Percentiles rank a stretch among this genome's conserved stretches.
Evolutionary conservation across 176 grass and related monocot species (phyloP).

Genomic region (Canna indica): DNA sequence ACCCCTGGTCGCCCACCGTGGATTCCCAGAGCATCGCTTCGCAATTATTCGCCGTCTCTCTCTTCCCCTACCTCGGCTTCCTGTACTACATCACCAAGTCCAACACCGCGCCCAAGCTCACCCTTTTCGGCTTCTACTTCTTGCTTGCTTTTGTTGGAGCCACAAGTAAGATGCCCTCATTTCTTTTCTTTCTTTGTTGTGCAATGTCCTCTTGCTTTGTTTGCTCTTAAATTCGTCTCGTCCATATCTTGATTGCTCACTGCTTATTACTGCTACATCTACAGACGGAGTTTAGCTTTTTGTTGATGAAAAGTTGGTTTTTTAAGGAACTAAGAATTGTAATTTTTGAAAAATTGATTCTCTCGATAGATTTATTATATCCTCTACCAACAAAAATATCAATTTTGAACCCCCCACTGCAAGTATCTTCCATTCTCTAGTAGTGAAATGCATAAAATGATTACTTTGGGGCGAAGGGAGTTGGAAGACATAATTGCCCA

Average conservation of each 20-base stretch:
- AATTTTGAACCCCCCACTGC: not conserved
- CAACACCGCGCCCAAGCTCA: slow-evolving; percentile 67
- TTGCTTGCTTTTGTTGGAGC: slow-evolving; percentile 84
- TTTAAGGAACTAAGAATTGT: not conserved
- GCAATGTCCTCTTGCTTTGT: not conserved
- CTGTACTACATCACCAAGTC: slow-evolving; percentile 84
- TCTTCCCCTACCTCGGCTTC: slow-evolving; percentile 86
- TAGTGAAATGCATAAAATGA: not conserved
- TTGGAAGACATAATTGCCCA: too few relatives aligned
- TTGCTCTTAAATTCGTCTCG: not conserved
- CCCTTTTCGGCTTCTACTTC: slow-evolving; percentile 94
- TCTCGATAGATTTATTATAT: not conserved
- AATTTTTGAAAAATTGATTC: not conserved
- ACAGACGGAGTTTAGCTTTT: too few relatives aligned
- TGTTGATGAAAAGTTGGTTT: not conserved
- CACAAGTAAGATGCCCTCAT: slow-evolving; percentile 46
- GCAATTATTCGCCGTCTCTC: slow-evolving; percentile 86
- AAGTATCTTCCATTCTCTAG: not conserved
- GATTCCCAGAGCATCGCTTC: slow-evolving; percentile 82
- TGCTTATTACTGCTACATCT: not conserved
- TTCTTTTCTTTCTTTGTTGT: not conserved
- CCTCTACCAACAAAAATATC: not conserved
- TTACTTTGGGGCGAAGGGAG: not conserved
- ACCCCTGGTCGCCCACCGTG: slow-evolving; percentile 73
- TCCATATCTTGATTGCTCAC: not conserved